Evolutionary conservation across 2,329 filamentous ascomycete species (phyloP), one percentile per base, ranked within the genome.

Genomic region (Diaporthe ilicicola): DNA sequence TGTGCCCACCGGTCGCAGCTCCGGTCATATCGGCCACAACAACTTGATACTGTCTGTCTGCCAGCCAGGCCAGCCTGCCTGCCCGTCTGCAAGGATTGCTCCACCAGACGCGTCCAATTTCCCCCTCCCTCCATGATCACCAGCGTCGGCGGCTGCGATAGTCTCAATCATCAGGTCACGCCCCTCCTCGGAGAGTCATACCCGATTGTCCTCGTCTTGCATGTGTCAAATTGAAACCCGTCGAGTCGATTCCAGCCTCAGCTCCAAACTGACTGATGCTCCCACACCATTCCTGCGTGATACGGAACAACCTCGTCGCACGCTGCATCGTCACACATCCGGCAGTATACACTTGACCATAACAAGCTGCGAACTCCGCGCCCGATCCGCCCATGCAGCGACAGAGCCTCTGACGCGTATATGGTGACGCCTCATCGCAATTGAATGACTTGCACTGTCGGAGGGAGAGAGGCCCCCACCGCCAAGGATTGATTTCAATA

Each of bases 101-200:
- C 27, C 29, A 64, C 34, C 59, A 50, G 59, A 24, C 44, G 46
- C 66, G 32, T 48, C 34, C 55, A 68, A 68, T 68, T 68, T 68
- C 66, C 66, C 53, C 48, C 3, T 24, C n/a, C 66, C 66, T 46
- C 29, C n/a, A n/a, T 29, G 66, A 59, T 68, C 44, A 46, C 54
- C 66, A 59, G 32, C 53, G 13, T 59, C 29, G 54, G 53, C 50
- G 44, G 66, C 53, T 68, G 54, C 44, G 46, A 44, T 39, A 29
- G 66, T 17, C n/a, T n/a, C 66, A 44, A 68, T 68, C 66, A 55
- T 59, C 66, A 68, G 44, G 22, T 64, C 59, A 50, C 50, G 29
- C 44, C 59, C 42, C 29, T 50, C 44, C 59, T 48, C 44, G 59
- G 59, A 64, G 12, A 50, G 27, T 48, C 44, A 15, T 50, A 29